Base-by-base conservation (phyloP, 1,284 basidiomycete genomes). In the Moesziomyces parantarcticus region DNA sequence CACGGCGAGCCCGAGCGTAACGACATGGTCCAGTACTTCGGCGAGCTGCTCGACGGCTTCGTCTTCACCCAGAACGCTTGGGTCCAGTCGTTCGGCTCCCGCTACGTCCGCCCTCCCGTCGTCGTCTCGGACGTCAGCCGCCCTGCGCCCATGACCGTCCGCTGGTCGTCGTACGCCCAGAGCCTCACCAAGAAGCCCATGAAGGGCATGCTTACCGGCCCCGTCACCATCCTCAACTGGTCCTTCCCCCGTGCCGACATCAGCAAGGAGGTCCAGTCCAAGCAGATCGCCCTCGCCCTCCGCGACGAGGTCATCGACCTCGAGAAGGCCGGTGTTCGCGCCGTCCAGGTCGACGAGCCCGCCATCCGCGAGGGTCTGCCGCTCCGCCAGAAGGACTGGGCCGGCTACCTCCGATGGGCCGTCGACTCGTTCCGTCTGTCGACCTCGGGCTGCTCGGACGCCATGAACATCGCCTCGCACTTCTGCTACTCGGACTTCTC, bases 191-290 rank as follows among this genome's bases (percentile, higher is more conserved):
- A 90, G 85, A 92, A 91, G 86, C 94, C 96, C 83, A 96, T 99
- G 93, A 99, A 99, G 91, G 96, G 96, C 80, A 99, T 99, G 97
- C 81, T 86, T 73, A 96, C 96, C 69, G 94, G 95, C 72, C 85
- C 84, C 44, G 84, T 86, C 70, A 86, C 85, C 59, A 97, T 99
- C 86, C 90, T 99, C 86, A 98, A 98, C 89, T 99, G 97, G 97
- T 99, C 97, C 44, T 99, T 99, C 96, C 97, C 97, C 83, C 96
- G 97, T 87, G 94, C 93, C 78, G 97, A 99, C 85, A 92, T 99
- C 82, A 90, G 92, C 67, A 93, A 93, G 86, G 97, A 99, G 87
- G 85, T 96, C 73, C 97, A 99, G 88, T 94, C 94, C 85, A 94
- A 95, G 88, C 97, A 99, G 87, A 91, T 99, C 81, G 97, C 97